Evolutionary conservation across 441 rosid species (phyloP), one percentile per base, ranked within the genome.

Genomic region (Cnidoscolus chayamansa): DNA sequence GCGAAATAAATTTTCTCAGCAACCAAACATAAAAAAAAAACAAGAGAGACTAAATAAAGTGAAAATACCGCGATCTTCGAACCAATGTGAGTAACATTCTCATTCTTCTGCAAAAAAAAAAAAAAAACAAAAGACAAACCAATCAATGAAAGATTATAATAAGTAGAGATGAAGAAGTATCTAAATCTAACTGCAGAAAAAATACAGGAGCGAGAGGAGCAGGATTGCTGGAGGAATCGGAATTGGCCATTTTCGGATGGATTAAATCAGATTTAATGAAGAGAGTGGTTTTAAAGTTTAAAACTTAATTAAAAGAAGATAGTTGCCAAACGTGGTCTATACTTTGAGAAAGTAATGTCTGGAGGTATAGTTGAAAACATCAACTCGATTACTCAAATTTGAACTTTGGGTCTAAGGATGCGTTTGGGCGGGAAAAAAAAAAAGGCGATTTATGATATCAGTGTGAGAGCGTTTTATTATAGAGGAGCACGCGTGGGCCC

Each of bases 81-180:
- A 73, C 88, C 84, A 63, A 86, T 62, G 1, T 90, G 93, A 50
- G 85, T 79, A n/a, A 71, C 12, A 59, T 77, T 86, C 79, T 92
- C 94, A 77, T 90, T 92, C 81, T 76, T 87, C 98, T 92, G 91
- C 85, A 73, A 79, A 43, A 30, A 80, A 71, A 47, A 25, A 25
- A 25, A 25, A 25, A 25, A 25, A 25, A 25, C 25, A 25, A 25
- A 70, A 66, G 49, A 59, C 7, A 3, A 60, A 9, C 57, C 62
- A 59, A 35, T 12, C 0, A 43, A 19, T 2, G 20, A 67, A 64
- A 35, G 63, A 57, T 59, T 45, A 65, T 12, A 31, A 16, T 30
- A 72, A 16, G 47, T 40, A 7, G 19, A 8, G 68, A 53, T 13
- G 31, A 7, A 67, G 45, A 4, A 40, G 6, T 16, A 70, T 60